Evolutionary conservation across 140 eudicot genomes (phyloP).

Genomic region (Stevia rebaudiana): DNA sequence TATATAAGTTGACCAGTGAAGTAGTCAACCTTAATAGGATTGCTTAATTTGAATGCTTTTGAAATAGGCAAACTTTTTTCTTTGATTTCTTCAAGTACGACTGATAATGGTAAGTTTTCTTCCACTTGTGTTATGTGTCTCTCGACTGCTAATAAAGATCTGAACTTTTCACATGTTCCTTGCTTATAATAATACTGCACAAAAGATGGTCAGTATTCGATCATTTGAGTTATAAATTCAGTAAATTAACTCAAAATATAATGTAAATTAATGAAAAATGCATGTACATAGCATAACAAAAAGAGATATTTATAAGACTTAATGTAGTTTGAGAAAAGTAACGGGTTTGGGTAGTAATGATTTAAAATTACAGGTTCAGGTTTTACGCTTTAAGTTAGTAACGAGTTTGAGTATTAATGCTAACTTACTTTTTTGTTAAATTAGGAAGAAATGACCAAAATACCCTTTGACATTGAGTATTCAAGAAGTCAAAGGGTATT

Average conservation of each 20-base stretch:
- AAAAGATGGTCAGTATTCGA: neutral
- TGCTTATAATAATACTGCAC: constrained; percentile 60
- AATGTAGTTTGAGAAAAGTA: too few relatives aligned
- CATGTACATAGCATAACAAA: neutral
- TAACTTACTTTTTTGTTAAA: too few relatives aligned
- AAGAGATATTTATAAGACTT: too few relatives aligned
- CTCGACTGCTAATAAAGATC: constrained; percentile 51
- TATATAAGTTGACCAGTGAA: neutral
- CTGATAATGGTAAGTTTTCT: constrained; percentile 34
- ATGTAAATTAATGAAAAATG: neutral
- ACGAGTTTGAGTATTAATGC: too few relatives aligned
- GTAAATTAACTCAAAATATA: neutral
- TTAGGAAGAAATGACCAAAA: too few relatives aligned
- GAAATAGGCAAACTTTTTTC: constrained; percentile 47
- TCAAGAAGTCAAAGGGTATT: too few relatives aligned
- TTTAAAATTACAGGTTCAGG: too few relatives aligned
- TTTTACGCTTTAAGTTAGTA: too few relatives aligned
- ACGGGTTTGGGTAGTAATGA: too few relatives aligned
- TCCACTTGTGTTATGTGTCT: constrained; percentile 32
- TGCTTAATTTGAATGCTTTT: constrained; percentile 40
- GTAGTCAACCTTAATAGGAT: constrained; percentile 38
- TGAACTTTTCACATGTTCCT: constrained; percentile 49
- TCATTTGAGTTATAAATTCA: neutral
- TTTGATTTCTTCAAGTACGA: constrained; percentile 47
- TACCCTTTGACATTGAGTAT: too few relatives aligned